Evolutionary conservation across 345 rosid species (phyloP), one percentile per base, ranked within the genome.

Genomic region (Aquilaria sinensis): DNA sequence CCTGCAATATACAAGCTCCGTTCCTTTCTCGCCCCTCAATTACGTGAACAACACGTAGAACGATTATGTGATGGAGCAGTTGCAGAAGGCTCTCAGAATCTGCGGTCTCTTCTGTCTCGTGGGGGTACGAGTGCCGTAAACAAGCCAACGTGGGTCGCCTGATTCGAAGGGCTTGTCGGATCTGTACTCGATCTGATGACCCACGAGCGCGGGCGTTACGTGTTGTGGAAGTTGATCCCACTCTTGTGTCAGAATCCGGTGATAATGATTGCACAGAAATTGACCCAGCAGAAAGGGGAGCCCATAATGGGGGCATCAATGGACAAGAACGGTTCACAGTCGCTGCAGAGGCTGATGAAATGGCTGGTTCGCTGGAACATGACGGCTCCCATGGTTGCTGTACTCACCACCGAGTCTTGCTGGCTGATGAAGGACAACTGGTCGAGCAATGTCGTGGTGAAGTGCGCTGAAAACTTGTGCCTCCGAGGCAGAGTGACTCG

Each of bases 111-210:
- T 2, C 33, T 15, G 43, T 16, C 8, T 9, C 46, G 48, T 16
- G 14, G 23, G 23, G 23, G 12, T 30, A 12, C 64, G 10, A 49
- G 5, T 14, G 11, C 11, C 3, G n/a, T 0, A 2, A n/a, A 50
- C 0, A 4, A n/a, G 65, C 49, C 48, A 61, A 16, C 23, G 23
- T 16, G 23, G 23, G 23, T 16, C 23, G 23, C 23, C 23, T 16
- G 23, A 16, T 61, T 61, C 16, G 12, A 32, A 10, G 10, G 32
- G 32, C 55, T 61, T 32, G 16, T 61, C 5, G 53, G 51, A 3
- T 31, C 31, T n/a, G 16, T 61, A 61, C 12, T 61, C 47, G n/a
- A 61, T 46, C 47, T 61, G 32, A 50, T 61, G 56, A 61, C 45
- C 32, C 6, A 50, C 30, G 56, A 15, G 51, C 9, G 12, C 10